Base-by-base conservation (phyloP, 106 monocot species). In the Dioscorea alata region DNA sequence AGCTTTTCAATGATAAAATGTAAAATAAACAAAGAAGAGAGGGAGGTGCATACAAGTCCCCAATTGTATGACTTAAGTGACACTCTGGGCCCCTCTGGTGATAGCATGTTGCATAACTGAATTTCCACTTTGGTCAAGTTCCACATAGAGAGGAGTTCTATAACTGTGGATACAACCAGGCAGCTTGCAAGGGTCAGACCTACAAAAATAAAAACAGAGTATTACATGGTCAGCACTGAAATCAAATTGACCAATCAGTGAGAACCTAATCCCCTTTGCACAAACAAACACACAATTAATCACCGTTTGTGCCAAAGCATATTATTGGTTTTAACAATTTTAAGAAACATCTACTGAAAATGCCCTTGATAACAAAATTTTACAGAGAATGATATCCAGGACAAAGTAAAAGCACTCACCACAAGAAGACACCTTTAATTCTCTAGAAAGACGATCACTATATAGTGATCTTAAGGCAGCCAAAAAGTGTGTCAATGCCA, bases 121-220 rank as follows among this genome's bases (percentile, higher is more conserved):
- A 90, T 75, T 66, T 99, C 93, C 73, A 90, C 83, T 66, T 90
- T 99, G 33, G 99, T 99, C 76, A 99, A 78, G 69, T 99, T 93
- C 93, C 99, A 99, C 90, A 93, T 90, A n/a, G 93, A 85, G 64
- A 86, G 75, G 74, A 99, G 90, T 70, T 99, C 99, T 64, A 88
- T 35, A 64, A 99, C 53, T 63, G 90, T 93, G 76, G 83, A 90
- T 78, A 77, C 50, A 52, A 70, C 70, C 79, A 99, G 76, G 73
- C 72, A 83, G 54, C 73, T 22, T 15, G 76, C 77, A 63, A 99
- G 69, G 21, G 28, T 35, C 66, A 93, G 74, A 22, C 99, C 93
- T 99, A 76, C 13, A 73, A 6, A 54, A 19, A 28, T 28, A 28
- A 63, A 60, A 9, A 20, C 50, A 28, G 20, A 21, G 28, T 54